Conservation (phyloP, 1,139 yeast genomes). For the Candida buenavistaensis region DNA sequence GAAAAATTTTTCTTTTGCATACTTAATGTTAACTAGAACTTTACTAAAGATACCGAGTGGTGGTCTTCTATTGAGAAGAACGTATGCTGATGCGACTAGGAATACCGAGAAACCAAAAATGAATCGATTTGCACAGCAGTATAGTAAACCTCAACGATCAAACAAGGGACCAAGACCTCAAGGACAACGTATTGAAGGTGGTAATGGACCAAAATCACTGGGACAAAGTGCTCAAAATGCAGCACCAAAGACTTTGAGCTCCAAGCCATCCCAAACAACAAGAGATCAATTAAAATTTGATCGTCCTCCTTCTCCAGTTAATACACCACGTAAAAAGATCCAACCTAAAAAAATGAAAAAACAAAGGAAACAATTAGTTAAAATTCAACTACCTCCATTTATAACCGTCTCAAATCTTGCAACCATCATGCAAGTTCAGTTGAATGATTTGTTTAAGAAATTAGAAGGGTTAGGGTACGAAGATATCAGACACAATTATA, state of each 20-base stretch:
- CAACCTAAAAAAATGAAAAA: slow-evolving; percentile 6
- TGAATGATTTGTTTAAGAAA: slow-evolving; percentile 57
- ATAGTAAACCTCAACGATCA: slow-evolving; percentile 3
- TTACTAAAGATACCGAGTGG: slow-evolving; percentile 1
- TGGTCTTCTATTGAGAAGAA: slow-evolving; percentile 1
- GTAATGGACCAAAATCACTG: no score
- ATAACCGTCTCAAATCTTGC: slow-evolving; percentile 77
- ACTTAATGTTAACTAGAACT: slow-evolving; percentile 2
- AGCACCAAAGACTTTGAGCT: no score
- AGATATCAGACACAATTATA: slow-evolving; percentile 71
- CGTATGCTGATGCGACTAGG: slow-evolving; percentile 1
- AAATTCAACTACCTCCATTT: slow-evolving; percentile 67
- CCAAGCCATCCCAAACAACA: no score
- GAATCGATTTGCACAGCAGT: slow-evolving; percentile 14
- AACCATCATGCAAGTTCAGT: slow-evolving; percentile 63
- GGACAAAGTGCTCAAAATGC: no score
- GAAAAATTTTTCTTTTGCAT: no score
- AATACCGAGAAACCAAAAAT: slow-evolving; percentile 7
- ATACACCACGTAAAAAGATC: slow-evolving; percentile 11
- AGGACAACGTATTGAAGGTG: no score
- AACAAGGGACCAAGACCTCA: no score
- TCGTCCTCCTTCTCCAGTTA: not conserved
- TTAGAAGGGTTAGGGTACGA: slow-evolving; percentile 75
- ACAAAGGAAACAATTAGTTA: slow-evolving; percentile 22
- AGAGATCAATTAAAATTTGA: slow-evolving; percentile 3